Base-by-base conservation (phyloP, 2,329 filamentous ascomycete genomes). In the Phialophora macrospora region DNA sequence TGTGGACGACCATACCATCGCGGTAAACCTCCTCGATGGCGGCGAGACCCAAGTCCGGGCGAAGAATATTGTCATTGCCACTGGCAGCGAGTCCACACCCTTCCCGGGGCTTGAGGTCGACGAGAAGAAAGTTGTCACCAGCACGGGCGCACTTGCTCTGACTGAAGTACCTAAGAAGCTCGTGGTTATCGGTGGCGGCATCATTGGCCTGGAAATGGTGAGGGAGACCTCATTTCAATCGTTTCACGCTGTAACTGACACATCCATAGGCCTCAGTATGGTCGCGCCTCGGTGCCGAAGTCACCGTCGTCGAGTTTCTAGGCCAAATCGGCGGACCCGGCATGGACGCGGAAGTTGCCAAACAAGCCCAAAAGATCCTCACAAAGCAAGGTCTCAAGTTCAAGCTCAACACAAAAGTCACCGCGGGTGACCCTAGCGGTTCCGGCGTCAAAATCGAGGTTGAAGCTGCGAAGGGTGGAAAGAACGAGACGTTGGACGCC, bases 51-150 rank as follows among this genome's bases (percentile, higher is more conserved):
- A 86, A 71, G 82, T 98, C 67, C 85, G 87, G 73, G 95, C 88
- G 76, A 98, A 98, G 89, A 99, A 99, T 83, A 97, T 99, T 77
- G 84, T 99, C 75, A 97, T 99, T 78, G 94, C 95, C 68, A 99
- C 95, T 71, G 95, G 95, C 72, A 94, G 90, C 74, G 95, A 99
- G 82, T 88, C 93, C 56, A 97, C 95, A 56, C 95, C 94, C 30
- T 99, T 99, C 85, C 95, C 95, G 51, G 95, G 95, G 62, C 85
- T 99, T 71, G 90, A 92, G 76, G 91, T 99, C 75, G 95, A 99
- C 76, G 95, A 99, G 88, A 92, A 97, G 89, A 91, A 91, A 79
- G 92, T 99, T 74, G 88, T 99, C 76, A 96, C 93, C 74, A 97
- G 93, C 83, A 99, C 95, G 60, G 95, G 95, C 72, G 95, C 95